phyloP scores from a whole-genome alignment of 1,284 basidiomycete species.

The Singerocomus inundabilis region DNA sequence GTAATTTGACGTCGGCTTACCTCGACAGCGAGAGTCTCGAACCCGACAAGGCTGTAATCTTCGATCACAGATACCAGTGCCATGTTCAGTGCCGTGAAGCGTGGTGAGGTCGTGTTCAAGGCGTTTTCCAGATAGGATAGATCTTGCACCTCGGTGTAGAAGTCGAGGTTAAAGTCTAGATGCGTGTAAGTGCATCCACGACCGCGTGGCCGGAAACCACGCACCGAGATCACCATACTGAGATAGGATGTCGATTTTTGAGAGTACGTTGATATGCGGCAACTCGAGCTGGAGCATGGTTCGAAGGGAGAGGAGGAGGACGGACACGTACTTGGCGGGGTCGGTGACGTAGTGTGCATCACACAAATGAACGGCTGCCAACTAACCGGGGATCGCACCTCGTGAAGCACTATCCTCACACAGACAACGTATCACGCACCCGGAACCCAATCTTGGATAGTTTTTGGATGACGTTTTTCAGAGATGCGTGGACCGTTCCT shows the following conservation, averaged over 20 bases:
- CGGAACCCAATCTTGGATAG: conserved; percentile 80
- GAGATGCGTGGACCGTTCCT: conserved; percentile 90
- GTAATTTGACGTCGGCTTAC: conserved; percentile 39
- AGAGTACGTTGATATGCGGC: conserved; percentile 96
- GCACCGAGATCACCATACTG: conserved; percentile 87
- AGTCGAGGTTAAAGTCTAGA: conserved; percentile 94
- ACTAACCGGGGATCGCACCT: conserved; percentile 46
- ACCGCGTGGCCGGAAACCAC: neutral
- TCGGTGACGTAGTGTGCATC: conserved; percentile 98
- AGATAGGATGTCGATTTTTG: conserved; percentile 89
- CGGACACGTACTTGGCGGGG: conserved; percentile 91
- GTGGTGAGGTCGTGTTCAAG: conserved; percentile 62
- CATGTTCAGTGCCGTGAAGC: conserved; percentile 80
- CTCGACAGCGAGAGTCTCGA: conserved; percentile 96
- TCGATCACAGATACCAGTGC: conserved; percentile 91
- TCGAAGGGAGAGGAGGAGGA: conserved; percentile 87
- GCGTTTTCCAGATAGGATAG: conserved; percentile 84
- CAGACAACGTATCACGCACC: conserved; percentile 51
- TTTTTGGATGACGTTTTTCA: conserved; percentile 71
- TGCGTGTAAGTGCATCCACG: conserved; percentile 4
- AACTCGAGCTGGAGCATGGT: conserved; percentile 99
- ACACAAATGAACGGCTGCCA: conserved; percentile 93
- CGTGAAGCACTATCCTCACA: conserved; percentile 6
- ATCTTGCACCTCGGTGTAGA: conserved; percentile 98
- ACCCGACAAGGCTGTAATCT: conserved; percentile 92